Evolutionary conservation across 352 stramenopile species (phyloP), one percentile per base, ranked within the genome.

Genomic region (Phytophthora citricola): DNA sequence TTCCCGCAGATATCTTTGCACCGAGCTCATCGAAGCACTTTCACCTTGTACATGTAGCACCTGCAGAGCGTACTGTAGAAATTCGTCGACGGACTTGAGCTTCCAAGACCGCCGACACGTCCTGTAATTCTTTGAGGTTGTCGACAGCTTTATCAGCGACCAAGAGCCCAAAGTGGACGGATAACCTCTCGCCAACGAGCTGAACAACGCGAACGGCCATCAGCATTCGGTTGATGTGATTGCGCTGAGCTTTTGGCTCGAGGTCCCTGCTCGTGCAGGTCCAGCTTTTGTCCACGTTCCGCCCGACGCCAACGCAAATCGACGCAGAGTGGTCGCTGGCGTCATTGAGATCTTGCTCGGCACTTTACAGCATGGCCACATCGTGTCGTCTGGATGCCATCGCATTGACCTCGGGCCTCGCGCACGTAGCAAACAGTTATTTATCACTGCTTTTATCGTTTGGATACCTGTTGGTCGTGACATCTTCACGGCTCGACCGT

Each of bases 341-440:
- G 61, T 54, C 61, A 69, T 64, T 69, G 61, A 43, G 39, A 69
- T 52, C 38, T 40, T 24, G 59, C 34, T 68, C 45, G 32, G 6
- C 44, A 63, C 52, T 69, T 69, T 69, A 69, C 51, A 51, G 44
- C 52, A 54, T 58, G 52, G 50, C 50, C 41, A 46, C 41, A 68
- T 63, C 51, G 51, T 63, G 27, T 57, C 51, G 51, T 61, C 50
- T 26, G 34, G 3, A 46, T 29, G n/a, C n/a, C 20, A 43, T 44
- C n/a, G 38, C 5, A 46, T 34, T 17, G 44, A 11, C 5, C 31
- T 34, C 31, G n/a, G 31, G 3, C 47, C 22, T 29, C 5, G 12
- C 22, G n/a, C 48, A 20, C 31, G 48, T 8, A 45, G 7, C 17
- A 44, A 12, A 27, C 26, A 57, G 20, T 14, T 58, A 40, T 41